Evolutionary conservation across 2,329 filamentous ascomycete species (phyloP), one percentile per base, ranked within the genome.

Genomic region (Didymella sp.): DNA sequence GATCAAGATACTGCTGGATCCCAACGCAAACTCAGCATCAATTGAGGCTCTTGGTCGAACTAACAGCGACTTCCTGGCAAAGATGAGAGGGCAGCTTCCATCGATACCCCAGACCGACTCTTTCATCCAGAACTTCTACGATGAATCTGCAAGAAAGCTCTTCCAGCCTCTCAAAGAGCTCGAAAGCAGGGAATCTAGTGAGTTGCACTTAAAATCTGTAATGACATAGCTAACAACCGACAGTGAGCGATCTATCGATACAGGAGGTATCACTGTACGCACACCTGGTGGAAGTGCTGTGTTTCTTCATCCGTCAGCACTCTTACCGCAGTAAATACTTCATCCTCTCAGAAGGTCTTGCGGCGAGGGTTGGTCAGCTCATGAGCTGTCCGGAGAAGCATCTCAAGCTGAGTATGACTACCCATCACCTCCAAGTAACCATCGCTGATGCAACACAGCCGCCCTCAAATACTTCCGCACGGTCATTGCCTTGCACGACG

Each of bases 391-490:
- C 88, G 9, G 91, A 98, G 77, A 98, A 98, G 79, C 93, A 96
- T 73, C 80, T 99, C 62, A 93, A 94, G 77, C 85, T 99, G 40
- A 90, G 90, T 93, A 80, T 77, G 88, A 79, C 21, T 19, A 9
- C 1, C 9, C 21, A 31, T 13, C 1, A 4, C 21, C 11, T 6
- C 35, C n/a, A 8, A 15, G 17, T 3, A 3, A 43, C 11, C 19
- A 6, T n/a, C 24, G 35, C 62, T 67, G 12, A 75, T 51, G n/a
- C 7, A 13, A 31, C 5, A 2, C 43, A 93, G 91, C 92, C 68
- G 91, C 93, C 6, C 85, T 99, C 64, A 95, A 96, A 73, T 97
- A 96, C 78, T 94, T 98, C 80, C 90, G 94, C 30, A 91, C 90
- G 41, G 85, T 96, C 59, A 85, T 97, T 56, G 87, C 88, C 42